Evolutionary conservation across 768 basidiomycete genomes (phyloP), one percentile per base, ranked within the genome.

Genomic region (Dacryopinax primogenitus): DNA sequence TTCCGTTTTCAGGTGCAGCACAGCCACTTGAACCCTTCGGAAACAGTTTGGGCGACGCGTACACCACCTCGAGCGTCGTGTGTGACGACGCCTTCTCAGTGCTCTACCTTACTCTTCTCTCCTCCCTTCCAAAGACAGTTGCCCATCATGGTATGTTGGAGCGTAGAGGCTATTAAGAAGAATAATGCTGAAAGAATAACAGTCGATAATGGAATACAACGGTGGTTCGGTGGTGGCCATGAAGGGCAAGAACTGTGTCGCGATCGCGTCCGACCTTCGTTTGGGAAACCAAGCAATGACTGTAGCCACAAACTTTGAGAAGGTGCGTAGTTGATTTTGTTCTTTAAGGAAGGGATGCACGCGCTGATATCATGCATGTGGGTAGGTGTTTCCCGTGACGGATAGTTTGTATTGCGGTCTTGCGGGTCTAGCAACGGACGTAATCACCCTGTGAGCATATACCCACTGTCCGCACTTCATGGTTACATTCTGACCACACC

Each of bases 181-280:
- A 23, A 23, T 3, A 33, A 23, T 9, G 36, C 34, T 66, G 66
- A 67, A 32, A 26, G 21, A 32, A 15, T 21, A 37, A 16, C 36
- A 92, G 90, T 92, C 90, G 73, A 85, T 88, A 71, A 88, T 95
- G 89, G 83, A 91, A 77, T 80, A 86, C 68, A 97, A 96, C 81
- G 94, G 94, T 79, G 96, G 96, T 78, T 96, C 94, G 78, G 91
- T 95, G 71, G 83, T 99, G 77, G 96, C 96, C 80, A 99, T 99
- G 96, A 88, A 88, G 66, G 96, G 96, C 68, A 97, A 98, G 78
- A 88, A 92, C 70, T 99, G 96, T 75, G 96, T 99, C 62, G 96
- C 96, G 63, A 98, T 98, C 77, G 96, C 95, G 30, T 92, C 88
- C 64, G 96, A 99, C 78, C 73, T 95, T 70, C 84, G 95, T 68